phyloP scores from a whole-genome alignment of 345 rosid species.

The Excoecaria cochinchinensis region DNA sequence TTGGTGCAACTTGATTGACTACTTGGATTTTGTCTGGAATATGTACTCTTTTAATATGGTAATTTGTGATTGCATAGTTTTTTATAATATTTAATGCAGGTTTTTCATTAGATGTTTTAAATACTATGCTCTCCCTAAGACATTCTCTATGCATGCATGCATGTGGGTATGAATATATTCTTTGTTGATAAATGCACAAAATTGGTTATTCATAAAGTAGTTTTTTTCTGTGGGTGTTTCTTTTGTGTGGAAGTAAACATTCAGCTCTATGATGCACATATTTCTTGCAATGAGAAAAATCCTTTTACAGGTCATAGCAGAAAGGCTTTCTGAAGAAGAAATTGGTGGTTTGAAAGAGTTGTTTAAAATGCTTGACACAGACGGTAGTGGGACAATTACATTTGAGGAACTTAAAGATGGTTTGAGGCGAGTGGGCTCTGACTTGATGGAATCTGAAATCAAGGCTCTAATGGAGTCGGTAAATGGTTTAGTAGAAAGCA shows the following conservation, averaged over 20 bases:
- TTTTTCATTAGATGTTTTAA: not conserved
- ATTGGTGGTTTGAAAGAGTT: slow-evolving; percentile 92
- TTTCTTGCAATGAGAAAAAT: slow-evolving; percentile 5
- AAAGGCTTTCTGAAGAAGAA: slow-evolving; percentile 96
- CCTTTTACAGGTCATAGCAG: slow-evolving; percentile 81
- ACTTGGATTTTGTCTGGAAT: not conserved
- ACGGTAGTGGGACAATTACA: slow-evolving; percentile 86
- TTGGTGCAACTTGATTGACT: not conserved
- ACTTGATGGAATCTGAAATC: slow-evolving; percentile 88
- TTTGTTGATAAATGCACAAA: too few relatives aligned
- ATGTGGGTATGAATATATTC: too few relatives aligned
- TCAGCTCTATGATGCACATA: slow-evolving; percentile 4
- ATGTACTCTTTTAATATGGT: not conserved
- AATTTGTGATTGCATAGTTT: not conserved
- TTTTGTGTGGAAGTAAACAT: not conserved
- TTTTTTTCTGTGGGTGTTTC: too few relatives aligned
- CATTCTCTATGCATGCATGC: not conserved
- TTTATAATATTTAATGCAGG: not conserved
- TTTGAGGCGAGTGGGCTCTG: slow-evolving; percentile 77
- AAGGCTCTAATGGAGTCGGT: slow-evolving; percentile 93
- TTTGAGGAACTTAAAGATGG: slow-evolving; percentile 89
- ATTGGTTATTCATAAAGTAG: too few relatives aligned
- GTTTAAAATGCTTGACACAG: slow-evolving; percentile 94
- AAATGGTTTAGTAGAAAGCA: slow-evolving; percentile 14
- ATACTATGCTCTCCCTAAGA: not conserved